phyloP scores from a whole-genome alignment of 1,284 basidiomycete genomes.

The Fomitopsis betulina region DNA sequence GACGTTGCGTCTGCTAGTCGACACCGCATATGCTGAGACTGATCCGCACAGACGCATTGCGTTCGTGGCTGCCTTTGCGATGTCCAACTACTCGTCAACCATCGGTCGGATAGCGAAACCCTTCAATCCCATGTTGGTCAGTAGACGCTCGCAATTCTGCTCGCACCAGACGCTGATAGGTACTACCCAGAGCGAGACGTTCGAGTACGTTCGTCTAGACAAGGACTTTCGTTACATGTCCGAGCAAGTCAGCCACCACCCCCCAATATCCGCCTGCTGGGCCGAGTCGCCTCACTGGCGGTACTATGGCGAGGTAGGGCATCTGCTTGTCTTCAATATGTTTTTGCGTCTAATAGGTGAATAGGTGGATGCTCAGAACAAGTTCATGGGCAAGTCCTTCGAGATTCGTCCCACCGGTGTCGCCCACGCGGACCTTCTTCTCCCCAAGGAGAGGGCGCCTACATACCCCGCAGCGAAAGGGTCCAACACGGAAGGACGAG shows the following conservation, averaged over 20 bases:
- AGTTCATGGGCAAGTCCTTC: conserved; percentile 94
- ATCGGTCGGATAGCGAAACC: conserved; percentile 95
- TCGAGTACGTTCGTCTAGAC: conserved; percentile 89
- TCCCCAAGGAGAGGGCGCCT: conserved; percentile 65
- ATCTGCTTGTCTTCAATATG: not conserved
- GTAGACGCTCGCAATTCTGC: conserved; percentile 18
- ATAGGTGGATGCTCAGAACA: conserved; percentile 88
- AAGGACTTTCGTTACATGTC: conserved; percentile 91
- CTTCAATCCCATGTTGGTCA: conserved; percentile 87
- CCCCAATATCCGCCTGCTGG: conserved; percentile 97
- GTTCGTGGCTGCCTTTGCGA: conserved; percentile 95
- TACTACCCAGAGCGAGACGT: conserved; percentile 70
- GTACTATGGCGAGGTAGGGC: conserved; percentile 82
- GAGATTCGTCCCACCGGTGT: conserved; percentile 95
- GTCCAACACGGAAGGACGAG: conserved; percentile 40
- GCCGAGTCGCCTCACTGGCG: conserved; percentile 87
- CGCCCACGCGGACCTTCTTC: conserved; percentile 83
- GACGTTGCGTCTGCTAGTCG: conserved; percentile 48
- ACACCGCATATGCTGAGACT: conserved; percentile 74
- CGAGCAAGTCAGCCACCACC: conserved; percentile 96
- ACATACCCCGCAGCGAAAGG: conserved; percentile 52
- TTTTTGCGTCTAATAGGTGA: not conserved
- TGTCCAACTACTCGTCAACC: conserved; percentile 97
- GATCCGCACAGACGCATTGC: conserved; percentile 86
- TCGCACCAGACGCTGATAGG: not conserved